Evolutionary conservation across 768 basidiomycete species (phyloP).

Genomic region (Dioszegia hungarica): DNA sequence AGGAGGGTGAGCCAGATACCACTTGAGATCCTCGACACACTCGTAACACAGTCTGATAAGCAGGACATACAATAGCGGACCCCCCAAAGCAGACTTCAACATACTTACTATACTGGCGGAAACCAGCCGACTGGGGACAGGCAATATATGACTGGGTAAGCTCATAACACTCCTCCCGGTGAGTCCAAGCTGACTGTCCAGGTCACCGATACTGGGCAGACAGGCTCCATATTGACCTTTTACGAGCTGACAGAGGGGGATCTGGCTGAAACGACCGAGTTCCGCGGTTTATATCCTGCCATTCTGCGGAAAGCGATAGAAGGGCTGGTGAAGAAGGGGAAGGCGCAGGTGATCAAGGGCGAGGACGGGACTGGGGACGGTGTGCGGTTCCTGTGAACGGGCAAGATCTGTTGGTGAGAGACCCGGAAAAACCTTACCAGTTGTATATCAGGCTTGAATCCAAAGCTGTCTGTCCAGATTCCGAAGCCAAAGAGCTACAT

Average conservation of each 20-base stretch:
- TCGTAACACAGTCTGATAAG: neutral
- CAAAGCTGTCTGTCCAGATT: no score
- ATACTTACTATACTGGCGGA: conserved; percentile 50
- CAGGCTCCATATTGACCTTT: conserved; percentile 50
- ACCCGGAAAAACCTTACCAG: no score
- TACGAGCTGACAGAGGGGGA: conserved; percentile 52
- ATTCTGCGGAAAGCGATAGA: conserved; percentile 49
- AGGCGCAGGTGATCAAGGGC: conserved; percentile 51
- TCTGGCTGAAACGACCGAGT: conserved; percentile 48
- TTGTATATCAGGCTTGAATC: no score
- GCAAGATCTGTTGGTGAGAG: neutral
- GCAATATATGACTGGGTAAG: conserved; percentile 52
- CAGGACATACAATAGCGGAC: conserved; percentile 36
- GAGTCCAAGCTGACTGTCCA: conserved; percentile 11
- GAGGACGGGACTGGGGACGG: conserved; percentile 50
- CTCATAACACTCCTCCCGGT: neutral
- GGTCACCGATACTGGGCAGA: conserved; percentile 50
- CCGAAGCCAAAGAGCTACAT: no score
- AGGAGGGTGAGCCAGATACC: conserved; percentile 44
- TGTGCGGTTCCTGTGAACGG: conserved; percentile 48
- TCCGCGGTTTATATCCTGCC: conserved; percentile 46
- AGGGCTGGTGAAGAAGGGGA: conserved; percentile 49
- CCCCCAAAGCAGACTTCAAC: conserved; percentile 43
- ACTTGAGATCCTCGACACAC: neutral
- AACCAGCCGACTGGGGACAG: conserved; percentile 51